A percentile compares a stretch with the other conserved stretches of the same genome.
These are phyloP conservation scores for Yarrowia sp. DNA, from an alignment of 805 yeast genomes.

Conservation along the genomic window DNA sequence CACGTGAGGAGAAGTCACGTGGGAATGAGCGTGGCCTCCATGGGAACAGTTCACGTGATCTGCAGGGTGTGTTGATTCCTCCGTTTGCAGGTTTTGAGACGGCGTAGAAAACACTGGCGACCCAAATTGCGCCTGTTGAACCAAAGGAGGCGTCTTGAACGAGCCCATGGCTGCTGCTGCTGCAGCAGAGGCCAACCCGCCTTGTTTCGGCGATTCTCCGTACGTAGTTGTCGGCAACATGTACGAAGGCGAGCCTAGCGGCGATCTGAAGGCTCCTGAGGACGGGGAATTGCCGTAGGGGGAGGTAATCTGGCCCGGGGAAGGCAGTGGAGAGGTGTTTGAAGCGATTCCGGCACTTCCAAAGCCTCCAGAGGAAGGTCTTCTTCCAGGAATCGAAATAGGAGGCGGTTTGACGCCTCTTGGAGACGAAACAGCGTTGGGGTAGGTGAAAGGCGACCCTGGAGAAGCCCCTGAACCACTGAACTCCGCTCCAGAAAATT, in stretches of 20 bases:
- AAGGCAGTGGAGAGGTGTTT: no score
- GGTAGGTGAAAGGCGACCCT: neutral
- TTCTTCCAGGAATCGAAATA: no score
- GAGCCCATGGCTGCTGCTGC: neutral
- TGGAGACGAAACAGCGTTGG: neutral
- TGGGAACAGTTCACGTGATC: slow-evolving; percentile 8
- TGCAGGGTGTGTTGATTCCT: neutral
- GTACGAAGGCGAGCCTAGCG: neutral
- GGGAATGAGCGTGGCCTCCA: neutral
- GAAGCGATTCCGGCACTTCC: no score
- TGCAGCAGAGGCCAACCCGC: neutral
- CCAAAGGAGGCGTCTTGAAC: neutral
- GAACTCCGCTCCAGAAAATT: neutral
- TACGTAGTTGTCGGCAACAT: neutral
- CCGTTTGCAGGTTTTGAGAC: neutral
- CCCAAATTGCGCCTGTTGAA: neutral
- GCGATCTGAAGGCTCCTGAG: neutral
- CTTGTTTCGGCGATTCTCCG: neutral
- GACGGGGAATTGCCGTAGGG: neutral
- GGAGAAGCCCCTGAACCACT: neutral
- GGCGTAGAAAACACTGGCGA: neutral
- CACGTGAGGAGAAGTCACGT: neutral
- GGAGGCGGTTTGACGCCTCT: no score
- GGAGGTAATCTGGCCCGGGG: neutral
- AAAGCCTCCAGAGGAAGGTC: no score